phyloP scores from a whole-genome alignment of 2,329 filamentous ascomycete genomes.

The Fusarium domesticum region DNA sequence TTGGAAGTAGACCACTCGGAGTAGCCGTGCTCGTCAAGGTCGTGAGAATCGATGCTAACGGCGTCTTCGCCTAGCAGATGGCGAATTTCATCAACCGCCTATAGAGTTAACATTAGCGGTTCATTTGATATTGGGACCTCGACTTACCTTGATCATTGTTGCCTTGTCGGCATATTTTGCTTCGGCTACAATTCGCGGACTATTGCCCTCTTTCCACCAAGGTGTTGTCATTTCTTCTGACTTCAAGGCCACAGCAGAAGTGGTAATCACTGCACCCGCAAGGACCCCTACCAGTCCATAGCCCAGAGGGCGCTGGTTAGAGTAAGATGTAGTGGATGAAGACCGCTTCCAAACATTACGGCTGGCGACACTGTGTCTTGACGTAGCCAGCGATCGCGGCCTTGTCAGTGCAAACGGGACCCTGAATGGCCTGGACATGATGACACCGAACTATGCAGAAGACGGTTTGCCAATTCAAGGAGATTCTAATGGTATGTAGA shows the following conservation, averaged over 20 bases:
- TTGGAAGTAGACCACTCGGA: constrained; percentile 72
- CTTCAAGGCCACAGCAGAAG: background rate
- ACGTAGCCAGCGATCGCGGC: background rate
- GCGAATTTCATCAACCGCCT: background rate
- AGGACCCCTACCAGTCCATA: constrained; percentile 1
- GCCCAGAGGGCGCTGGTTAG: background rate
- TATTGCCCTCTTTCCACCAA: constrained; percentile 11
- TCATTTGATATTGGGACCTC: too few species aligned
- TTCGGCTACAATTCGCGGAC: background rate
- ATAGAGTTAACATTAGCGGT: background rate
- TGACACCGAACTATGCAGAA: background rate
- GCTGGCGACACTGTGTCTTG: background rate
- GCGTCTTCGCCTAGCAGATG: constrained; percentile 37
- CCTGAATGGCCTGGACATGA: background rate
- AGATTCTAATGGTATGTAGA: background rate
- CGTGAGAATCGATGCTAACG: constrained; percentile 62
- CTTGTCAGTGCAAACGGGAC: background rate
- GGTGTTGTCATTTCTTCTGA: background rate
- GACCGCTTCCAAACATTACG: background rate
- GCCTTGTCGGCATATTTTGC: constrained; percentile 23
- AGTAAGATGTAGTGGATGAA: background rate
- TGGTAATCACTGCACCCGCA: background rate
- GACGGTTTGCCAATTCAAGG: background rate
- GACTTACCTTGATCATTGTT: constrained; percentile 22
- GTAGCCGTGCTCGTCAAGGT: constrained; percentile 61